These are phyloP conservation scores for Coemansia sp. DNA, from an alignment of 192 early-diverging fungal species.

Conservation along the genomic window DNA sequence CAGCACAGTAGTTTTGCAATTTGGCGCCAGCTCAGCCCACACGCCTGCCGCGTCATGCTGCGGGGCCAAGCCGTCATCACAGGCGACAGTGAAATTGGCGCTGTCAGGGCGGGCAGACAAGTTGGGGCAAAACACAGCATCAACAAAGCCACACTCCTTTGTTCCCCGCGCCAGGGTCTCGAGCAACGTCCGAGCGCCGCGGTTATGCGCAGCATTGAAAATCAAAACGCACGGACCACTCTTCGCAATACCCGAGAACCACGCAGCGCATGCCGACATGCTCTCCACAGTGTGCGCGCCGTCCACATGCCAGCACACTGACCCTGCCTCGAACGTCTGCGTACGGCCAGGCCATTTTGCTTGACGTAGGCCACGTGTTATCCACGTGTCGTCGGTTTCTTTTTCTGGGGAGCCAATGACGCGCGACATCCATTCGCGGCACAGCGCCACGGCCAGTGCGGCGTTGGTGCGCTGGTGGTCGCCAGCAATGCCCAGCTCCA, in stretches of 20 bases:
- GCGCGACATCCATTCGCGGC: constrained; percentile 64
- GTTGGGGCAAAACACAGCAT: constrained; percentile 82
- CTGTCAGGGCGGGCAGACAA: constrained; percentile 61
- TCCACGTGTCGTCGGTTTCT: constrained; percentile 14
- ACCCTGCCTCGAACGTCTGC: constrained; percentile 59
- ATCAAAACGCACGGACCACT: constrained; percentile 55
- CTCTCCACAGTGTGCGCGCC: constrained; percentile 95
- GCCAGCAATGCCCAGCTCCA: constrained; percentile 68
- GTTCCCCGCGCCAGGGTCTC: constrained; percentile 60
- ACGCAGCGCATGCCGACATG: constrained; percentile 58
- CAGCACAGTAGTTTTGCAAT: constrained; percentile 34
- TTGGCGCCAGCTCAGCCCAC: constrained; percentile 55
- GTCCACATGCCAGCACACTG: constrained; percentile 76
- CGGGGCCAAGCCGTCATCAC: constrained; percentile 57
- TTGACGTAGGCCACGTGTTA: constrained; percentile 55
- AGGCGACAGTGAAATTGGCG: constrained; percentile 64
- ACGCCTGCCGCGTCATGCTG: constrained; percentile 61
- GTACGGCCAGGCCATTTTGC: constrained; percentile 89
- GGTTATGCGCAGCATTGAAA: constrained; percentile 84
- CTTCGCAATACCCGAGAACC: constrained; percentile 47
- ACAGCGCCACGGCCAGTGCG: constrained; percentile 69
- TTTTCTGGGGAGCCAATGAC: neutral
- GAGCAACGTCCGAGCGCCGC: constrained; percentile 66
- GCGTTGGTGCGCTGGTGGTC: constrained; percentile 85
- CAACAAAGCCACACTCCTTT: constrained; percentile 49